Evolutionary conservation across 2,329 filamentous ascomycete species (phyloP), one percentile per base, ranked within the genome.

Genomic region (Hypoxylon sp.): DNA sequence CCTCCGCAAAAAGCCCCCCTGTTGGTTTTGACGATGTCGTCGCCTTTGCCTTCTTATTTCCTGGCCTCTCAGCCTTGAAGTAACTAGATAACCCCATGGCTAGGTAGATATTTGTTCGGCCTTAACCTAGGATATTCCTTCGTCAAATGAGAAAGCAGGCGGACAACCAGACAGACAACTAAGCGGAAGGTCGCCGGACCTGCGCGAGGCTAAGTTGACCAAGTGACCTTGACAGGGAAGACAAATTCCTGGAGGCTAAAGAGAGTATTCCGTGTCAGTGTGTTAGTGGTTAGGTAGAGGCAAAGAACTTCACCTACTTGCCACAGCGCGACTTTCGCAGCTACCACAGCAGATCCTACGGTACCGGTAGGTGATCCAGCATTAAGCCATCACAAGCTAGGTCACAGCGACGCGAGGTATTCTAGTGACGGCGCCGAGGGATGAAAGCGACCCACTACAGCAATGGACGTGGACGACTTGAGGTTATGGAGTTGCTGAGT

Each of bases 1-100:
- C 85, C 61, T 85, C 84, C 2, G 80, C 79, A 5, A 74, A 69
- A 0, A 56, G 17, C 44, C 73, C 56, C 68, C 75, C 55, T 63
- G 76, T 67, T 68, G 77, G 35, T 71, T 76, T 31, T 55, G 74
- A 55, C 55, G 71, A 51, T 51, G 70, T 40, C n/a, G 69, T 57
- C 1, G 71, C 50, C 4, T 76, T 64, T 53, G 74, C 74, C 62
- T 74, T 72, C 49, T 73, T 76, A 6, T 75, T 64, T 54, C 78
- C 77, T 17, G 81, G 80, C 81, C 83, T 83, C 61, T 83, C 82
- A 49, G 85, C 81, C 81, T 88, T 90, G 83, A 91, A 90, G 74
- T 91, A 91, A 76, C 79, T 86, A 55, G 82, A 84, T 68, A 91
- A 75, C 66, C 89, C 89, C 90, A 91, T 91, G 27, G 46, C 60